Conservation (phyloP, 1,284 basidiomycete species). For the Flammula alnicola region DNA sequence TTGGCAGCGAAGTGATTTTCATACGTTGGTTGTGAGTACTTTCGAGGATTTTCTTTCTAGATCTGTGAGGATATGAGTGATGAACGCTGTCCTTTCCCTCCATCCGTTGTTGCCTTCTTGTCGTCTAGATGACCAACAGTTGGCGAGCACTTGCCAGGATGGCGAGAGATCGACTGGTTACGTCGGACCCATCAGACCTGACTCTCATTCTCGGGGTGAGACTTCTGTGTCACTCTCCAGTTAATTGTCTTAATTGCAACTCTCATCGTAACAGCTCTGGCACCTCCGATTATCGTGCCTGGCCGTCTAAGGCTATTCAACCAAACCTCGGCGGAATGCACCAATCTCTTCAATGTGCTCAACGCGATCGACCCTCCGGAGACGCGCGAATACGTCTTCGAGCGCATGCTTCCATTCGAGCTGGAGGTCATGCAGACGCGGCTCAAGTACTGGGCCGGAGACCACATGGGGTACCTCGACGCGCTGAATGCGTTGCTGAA, state of each 20-base stretch:
- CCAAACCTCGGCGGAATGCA: constrained; percentile 79
- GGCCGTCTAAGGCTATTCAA: constrained; percentile 81
- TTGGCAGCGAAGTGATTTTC: constrained; percentile 70
- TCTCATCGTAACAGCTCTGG: constrained; percentile 61
- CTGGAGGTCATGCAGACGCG: constrained; percentile 76
- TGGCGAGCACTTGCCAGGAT: constrained; percentile 81
- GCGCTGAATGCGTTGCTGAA: constrained; percentile 78
- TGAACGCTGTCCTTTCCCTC: constrained; percentile 8
- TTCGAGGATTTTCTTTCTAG: constrained; percentile 14
- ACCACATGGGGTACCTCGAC: constrained; percentile 76
- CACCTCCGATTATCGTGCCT: constrained; percentile 78
- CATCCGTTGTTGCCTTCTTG: constrained; percentile 3
- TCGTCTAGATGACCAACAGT: constrained; percentile 85
- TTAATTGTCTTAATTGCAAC: neutral
- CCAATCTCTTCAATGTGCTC: constrained; percentile 77
- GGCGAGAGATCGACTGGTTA: constrained; percentile 76
- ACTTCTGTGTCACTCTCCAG: constrained; percentile 5
- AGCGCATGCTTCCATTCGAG: constrained; percentile 75
- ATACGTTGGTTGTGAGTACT: constrained; percentile 72
- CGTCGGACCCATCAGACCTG: constrained; percentile 68
- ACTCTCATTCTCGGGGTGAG: constrained; percentile 69
- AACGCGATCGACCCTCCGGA: constrained; percentile 57
- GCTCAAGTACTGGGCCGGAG: constrained; percentile 75
- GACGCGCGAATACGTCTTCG: constrained; percentile 56
- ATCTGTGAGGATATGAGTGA: constrained; percentile 19